Evolutionary conservation across 805 yeast species (phyloP).

Genomic region (Ogataea minuta): DNA sequence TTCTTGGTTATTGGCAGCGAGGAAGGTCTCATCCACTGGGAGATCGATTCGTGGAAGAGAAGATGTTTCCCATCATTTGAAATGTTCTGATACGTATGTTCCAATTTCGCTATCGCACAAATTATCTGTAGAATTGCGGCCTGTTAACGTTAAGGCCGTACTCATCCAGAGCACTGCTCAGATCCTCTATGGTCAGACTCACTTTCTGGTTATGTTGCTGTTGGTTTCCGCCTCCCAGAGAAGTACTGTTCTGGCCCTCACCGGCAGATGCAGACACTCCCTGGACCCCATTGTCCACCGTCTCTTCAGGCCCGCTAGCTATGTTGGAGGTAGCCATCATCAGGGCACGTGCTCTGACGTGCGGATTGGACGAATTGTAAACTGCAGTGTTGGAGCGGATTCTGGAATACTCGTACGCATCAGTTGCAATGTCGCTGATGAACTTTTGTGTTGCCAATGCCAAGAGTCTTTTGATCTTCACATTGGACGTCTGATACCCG

Average conservation of each 20-base stretch:
- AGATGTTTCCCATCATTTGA: conserved; percentile 58
- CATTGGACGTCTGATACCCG: conserved; percentile 79
- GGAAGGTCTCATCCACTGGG: conserved; percentile 69
- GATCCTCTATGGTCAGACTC: conserved; percentile 88
- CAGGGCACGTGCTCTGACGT: conserved; percentile 76
- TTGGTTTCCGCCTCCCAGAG: conserved; percentile 15
- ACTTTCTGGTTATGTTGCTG: conserved; percentile 48
- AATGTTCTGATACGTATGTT: conserved; percentile 34
- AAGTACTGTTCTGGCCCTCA: conserved; percentile 17
- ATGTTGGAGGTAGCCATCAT: conserved; percentile 52
- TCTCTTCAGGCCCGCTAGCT: conserved; percentile 27
- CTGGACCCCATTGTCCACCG: conserved; percentile 27
- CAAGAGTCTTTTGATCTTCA: conserved; percentile 73
- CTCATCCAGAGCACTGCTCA: conserved; percentile 88
- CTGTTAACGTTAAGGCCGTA: conserved; percentile 78
- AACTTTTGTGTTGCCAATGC: conserved; percentile 97
- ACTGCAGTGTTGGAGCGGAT: conserved; percentile 87
- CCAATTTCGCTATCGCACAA: conserved; percentile 12
- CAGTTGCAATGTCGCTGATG: conserved; percentile 89
- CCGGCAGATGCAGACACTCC: conserved; percentile 18
- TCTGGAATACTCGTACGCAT: conserved; percentile 93
- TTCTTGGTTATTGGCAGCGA: conserved; percentile 60
- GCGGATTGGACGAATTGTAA: conserved; percentile 82
- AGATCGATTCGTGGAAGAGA: conserved; percentile 61
- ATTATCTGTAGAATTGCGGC: conserved; percentile 88